phyloP scores from a whole-genome alignment of 129 eudicot genomes.

The Silybum marianum region DNA sequence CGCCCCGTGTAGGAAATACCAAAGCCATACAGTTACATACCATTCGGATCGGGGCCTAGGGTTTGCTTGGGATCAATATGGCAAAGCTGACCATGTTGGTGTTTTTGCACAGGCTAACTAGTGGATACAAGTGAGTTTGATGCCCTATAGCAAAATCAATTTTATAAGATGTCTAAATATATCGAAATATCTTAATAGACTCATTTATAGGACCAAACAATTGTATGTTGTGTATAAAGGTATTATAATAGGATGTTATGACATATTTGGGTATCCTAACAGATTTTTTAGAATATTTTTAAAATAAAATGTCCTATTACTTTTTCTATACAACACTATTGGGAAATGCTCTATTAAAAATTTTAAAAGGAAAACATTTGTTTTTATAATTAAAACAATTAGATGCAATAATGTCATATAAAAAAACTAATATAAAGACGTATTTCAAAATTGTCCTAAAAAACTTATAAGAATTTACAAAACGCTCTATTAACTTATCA shows the following conservation, averaged over 20 bases:
- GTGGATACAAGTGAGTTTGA: slow-evolving; percentile 49
- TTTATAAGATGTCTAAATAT: neutral
- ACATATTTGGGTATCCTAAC: no score
- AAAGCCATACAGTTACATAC: slow-evolving; percentile 61
- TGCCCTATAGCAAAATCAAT: neutral
- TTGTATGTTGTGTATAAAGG: no score
- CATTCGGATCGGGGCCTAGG: slow-evolving; percentile 64
- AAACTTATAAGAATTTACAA: neutral
- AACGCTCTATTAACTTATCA: neutral
- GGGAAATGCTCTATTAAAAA: no score
- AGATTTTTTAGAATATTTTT: neutral
- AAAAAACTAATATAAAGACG: neutral
- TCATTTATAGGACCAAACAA: neutral
- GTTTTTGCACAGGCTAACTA: slow-evolving; percentile 52
- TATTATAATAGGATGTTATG: no score
- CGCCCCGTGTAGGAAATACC: slow-evolving; percentile 54
- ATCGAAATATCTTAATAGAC: neutral
- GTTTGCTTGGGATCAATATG: slow-evolving; percentile 68
- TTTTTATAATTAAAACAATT: neutral
- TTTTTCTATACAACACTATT: no score
- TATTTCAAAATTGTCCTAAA: neutral
- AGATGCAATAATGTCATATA: neutral
- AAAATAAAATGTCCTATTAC: neutral
- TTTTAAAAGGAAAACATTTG: neutral
- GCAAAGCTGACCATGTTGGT: slow-evolving; percentile 62